Evolutionary conservation across 2,329 filamentous ascomycete genomes (phyloP).

Genomic region (Penicillium sp.): DNA sequence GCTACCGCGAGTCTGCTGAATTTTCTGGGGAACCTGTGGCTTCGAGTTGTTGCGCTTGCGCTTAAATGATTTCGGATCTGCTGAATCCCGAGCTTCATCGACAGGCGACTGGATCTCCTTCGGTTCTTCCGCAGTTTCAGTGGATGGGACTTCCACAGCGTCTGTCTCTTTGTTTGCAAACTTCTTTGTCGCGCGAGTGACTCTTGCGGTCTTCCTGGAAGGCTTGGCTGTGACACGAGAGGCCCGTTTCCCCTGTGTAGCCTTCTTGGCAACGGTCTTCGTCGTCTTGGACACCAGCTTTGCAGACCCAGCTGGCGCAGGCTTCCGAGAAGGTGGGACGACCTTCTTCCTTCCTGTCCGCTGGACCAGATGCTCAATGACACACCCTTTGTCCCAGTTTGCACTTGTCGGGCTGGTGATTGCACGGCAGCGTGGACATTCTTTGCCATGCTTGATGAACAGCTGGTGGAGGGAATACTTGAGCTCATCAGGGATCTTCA

Average conservation of each 20-base stretch:
- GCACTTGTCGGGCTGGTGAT: constrained; percentile 61
- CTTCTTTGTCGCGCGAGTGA: neutral
- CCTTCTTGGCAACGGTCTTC: neutral
- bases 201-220: neutral
- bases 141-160: neutral
- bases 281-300: constrained; percentile 5
- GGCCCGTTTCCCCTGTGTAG: neutral
- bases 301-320: neutral
- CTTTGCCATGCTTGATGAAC: constrained; percentile 64
- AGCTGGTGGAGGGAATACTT: constrained; percentile 66
- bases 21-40: neutral
- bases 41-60: neutral
- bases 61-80: neutral
- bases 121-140: neutral
- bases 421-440: constrained; percentile 61
- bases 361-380: constrained; percentile 64
- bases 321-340: neutral
- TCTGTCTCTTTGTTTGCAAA: neutral
- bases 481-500: constrained; percentile 60
- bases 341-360: constrained; percentile 55
- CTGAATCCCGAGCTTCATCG: neutral
- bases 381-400: constrained; percentile 65
- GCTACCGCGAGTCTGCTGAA: neutral
- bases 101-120: neutral
- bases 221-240: neutral